phyloP scores from a whole-genome alignment of 2,329 filamentous ascomycete species.

The Penicillium digitatum region DNA sequence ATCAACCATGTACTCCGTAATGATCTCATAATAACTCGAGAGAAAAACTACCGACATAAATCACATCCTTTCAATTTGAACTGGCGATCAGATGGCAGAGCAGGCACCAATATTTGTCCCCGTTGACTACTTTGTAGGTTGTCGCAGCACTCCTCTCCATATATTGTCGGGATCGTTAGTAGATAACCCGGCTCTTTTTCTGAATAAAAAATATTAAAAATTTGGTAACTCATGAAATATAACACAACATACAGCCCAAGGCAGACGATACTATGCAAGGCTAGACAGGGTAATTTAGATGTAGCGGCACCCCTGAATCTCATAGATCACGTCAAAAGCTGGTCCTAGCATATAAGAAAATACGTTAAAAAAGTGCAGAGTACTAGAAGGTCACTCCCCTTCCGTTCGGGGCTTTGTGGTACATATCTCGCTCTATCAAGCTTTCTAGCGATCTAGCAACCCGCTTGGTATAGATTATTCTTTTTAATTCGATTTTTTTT shows the following conservation, averaged over 20 bases:
- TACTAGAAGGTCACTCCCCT: not conserved
- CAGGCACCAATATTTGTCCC: not conserved
- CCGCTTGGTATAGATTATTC: not conserved
- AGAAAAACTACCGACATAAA: not conserved
- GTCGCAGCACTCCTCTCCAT: too few species aligned
- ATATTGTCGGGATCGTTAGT: not conserved
- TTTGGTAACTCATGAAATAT: not conserved
- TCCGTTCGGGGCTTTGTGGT: not conserved
- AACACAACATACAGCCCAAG: not conserved
- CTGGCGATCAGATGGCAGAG: conserved; percentile 1
- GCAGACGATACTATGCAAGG: not conserved
- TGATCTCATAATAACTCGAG: not conserved
- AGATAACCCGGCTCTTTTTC: too few species aligned
- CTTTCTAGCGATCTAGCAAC: not conserved
- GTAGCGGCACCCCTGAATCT: not conserved
- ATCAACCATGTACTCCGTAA: not conserved
- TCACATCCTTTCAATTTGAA: not conserved
- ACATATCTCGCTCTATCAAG: not conserved
- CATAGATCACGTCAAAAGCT: conserved; percentile 1
- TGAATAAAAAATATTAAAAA: not conserved
- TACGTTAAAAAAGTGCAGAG: too few species aligned
- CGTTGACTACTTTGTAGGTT: too few species aligned
- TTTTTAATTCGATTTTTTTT: too few species aligned
- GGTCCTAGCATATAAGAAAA: not conserved
- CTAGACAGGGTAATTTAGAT: not conserved